Conservation (phyloP, 305 asterid species). For the Fraxinus platypoda region DNA sequence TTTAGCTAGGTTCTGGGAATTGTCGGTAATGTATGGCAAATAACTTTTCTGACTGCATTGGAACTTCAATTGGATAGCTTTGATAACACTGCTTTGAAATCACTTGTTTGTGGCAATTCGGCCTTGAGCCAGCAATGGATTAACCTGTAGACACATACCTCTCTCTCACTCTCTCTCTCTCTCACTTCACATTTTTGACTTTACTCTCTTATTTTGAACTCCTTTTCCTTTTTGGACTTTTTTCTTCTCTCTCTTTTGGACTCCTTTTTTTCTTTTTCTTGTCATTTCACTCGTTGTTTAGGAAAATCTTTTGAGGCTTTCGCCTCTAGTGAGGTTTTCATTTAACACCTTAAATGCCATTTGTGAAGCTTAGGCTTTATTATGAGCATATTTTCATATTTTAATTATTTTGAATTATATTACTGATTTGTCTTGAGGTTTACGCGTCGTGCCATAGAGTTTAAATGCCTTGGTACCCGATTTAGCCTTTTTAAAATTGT, state of each 20-base stretch:
- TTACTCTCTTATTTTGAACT: too few species aligned
- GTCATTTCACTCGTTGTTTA: not conserved
- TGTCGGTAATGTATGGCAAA: not conserved
- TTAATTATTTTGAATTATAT: not conserved
- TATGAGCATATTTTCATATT: too few species aligned
- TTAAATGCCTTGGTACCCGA: not conserved
- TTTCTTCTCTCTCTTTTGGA: not conserved
- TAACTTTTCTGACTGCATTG: not conserved
- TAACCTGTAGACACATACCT: not conserved
- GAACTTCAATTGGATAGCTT: not conserved
- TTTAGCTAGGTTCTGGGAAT: not conserved
- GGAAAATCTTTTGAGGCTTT: not conserved
- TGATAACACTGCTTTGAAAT: not conserved
- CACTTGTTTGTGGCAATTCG: not conserved
- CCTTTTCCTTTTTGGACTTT: too few species aligned
- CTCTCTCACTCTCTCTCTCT: too few species aligned
- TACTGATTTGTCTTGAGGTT: not conserved
- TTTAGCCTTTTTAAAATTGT: not conserved
- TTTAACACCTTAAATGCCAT: too few species aligned
- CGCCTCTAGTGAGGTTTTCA: too few species aligned
- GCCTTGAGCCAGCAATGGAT: not conserved
- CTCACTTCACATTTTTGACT: not conserved
- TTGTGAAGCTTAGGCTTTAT: too few species aligned
- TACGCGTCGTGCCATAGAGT: not conserved
- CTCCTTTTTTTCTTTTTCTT: not conserved